Conservation (phyloP, 495 filamentous ascomycete genomes). For the Penicillium angulare region DNA sequence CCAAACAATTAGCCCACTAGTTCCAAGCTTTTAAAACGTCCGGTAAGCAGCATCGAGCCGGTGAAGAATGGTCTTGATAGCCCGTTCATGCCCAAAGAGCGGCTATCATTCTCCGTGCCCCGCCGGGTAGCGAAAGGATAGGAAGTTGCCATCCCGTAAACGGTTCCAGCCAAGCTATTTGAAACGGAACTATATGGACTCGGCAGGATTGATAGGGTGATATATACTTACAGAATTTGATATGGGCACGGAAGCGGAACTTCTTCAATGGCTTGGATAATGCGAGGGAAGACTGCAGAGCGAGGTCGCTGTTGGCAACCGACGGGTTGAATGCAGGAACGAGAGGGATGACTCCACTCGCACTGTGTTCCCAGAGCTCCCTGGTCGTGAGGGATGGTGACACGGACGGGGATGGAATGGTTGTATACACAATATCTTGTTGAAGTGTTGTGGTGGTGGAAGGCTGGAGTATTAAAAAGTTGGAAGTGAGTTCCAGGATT, state of each 20-base stretch:
- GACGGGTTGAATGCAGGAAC: slow-evolving; percentile 23
- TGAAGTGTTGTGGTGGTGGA: not conserved
- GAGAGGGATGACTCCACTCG: slow-evolving; percentile 10
- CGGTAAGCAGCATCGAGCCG: slow-evolving; percentile 4
- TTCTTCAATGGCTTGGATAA: slow-evolving; percentile 1
- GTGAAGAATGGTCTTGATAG: not conserved
- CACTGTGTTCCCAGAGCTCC: slow-evolving; percentile 3
- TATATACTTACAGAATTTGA: slow-evolving; percentile 12
- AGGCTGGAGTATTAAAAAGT: not conserved
- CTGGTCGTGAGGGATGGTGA: slow-evolving; percentile 7
- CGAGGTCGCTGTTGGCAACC: slow-evolving; percentile 16
- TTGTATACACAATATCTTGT: slow-evolving; percentile 28
- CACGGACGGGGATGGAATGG: slow-evolving; percentile 20
- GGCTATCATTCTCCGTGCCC: slow-evolving; percentile 4
- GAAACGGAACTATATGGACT: slow-evolving; percentile 15
- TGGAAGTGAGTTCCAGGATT: slow-evolving; percentile 9
- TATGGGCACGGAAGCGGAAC: not conserved
- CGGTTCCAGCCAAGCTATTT: slow-evolving; percentile 24
- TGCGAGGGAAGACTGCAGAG: slow-evolving; percentile 21
- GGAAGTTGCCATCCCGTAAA: slow-evolving; percentile 1
- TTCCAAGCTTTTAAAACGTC: not conserved
- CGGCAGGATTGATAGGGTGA: not conserved
- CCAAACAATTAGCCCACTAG: not conserved
- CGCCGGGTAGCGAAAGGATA: slow-evolving; percentile 18
- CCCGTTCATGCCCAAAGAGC: slow-evolving; percentile 12